Evolutionary conservation across 129 eudicot species (phyloP), one percentile per base, ranked within the genome.

Genomic region (Lactuca sativa): DNA sequence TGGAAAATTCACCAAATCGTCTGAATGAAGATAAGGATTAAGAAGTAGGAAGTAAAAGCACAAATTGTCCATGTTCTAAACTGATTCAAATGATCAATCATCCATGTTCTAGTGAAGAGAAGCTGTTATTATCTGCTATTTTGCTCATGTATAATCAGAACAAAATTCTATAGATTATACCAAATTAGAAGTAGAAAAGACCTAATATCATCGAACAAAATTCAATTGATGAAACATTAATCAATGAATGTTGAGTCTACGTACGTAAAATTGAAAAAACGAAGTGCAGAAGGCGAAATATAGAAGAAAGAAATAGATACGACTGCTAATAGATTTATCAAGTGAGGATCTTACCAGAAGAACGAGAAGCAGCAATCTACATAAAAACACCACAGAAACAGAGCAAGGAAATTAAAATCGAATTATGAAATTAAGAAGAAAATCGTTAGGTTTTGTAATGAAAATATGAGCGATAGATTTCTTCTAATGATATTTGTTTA

Each of bases 331-430:
- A 33, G 53, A 31, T 2, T 3, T 30, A 61, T 69, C 55, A 37
- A 43, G 13, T 57, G 17, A 58, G 34, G 41, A 13, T 25, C 70
- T 78, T 72, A 72, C 82, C 82, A 78, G 70, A 66, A 78, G 16
- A 72, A 60, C 10, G 82, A 78, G 41, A 78, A 51, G 64, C 82
- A 78, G 74, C 82, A 78, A 48, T 78, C 78, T 78, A 49, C 54
- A 66, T 51, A 18, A 32, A 7, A 17, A 55, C 1, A 62, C 18
- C n/a, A 33, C 13, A 47, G 14, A 66, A 21, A 59, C 31, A 75
- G 31, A 67, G 60, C n/a, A 48, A 49, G 7, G 15, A 9, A 33
- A 63, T 77, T 47, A 77, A 34, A 37, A 4, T 44, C 6, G 10
- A 65, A 5, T 47, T 14, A 57, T n/a, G 10, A 2, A 18, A 65